Evolutionary conservation across 2,329 filamentous ascomycete genomes (phyloP), one percentile per base, ranked within the genome.

Genomic region (Nigrograna mackinnonii): DNA sequence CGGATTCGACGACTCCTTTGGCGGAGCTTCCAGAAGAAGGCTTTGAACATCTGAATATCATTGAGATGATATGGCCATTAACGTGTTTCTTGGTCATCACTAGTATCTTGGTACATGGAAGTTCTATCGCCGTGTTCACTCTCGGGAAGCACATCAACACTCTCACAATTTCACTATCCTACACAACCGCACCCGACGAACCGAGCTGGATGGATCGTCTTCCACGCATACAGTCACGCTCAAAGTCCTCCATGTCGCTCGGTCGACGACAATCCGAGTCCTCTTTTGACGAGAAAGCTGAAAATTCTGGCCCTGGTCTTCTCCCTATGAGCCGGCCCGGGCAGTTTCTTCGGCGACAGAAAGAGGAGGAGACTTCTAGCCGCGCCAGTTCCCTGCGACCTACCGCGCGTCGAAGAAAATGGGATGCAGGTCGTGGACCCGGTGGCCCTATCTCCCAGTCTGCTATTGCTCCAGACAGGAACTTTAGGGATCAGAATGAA

Each of bases 101-200:
- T 3, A 99, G 94, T 11, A 99, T 99, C 58, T 72, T 97, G 26
- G 89, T 99, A 1, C 94, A 99, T 60, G 94, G 94, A 17, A 97
- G 94, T n/a, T 97, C 94, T 0, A 87, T 99, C 56, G 94, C 94
- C 4, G 94, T 99, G 6, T 99, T 99, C 60, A 97, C 94, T 0
- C 82, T 99, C 2, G 94, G 94, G 58, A 99, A 97, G 70, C 91
- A 89, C 47, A 99, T 99, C 80, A 97, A 97, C 72, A 97, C 94
- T 0, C 73, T 99, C 54, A 91, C 89, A 1, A 78, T 99, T 47
- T 96, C 94, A 41, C 89, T 99, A 82, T 96, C 94, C 0, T 99
- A 97, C 73, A 99, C 94, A 0, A 83, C 86, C 47, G 91, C 86
- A 14, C 92, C 96, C 42, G 89, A 95, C 24, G 89, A 91, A 0